A percentile compares a stretch with the other conserved stretches of the same genome.
phyloP scores from a whole-genome alignment of 2,329 filamentous ascomycete genomes.

The Ophiostoma tasmaniense region DNA sequence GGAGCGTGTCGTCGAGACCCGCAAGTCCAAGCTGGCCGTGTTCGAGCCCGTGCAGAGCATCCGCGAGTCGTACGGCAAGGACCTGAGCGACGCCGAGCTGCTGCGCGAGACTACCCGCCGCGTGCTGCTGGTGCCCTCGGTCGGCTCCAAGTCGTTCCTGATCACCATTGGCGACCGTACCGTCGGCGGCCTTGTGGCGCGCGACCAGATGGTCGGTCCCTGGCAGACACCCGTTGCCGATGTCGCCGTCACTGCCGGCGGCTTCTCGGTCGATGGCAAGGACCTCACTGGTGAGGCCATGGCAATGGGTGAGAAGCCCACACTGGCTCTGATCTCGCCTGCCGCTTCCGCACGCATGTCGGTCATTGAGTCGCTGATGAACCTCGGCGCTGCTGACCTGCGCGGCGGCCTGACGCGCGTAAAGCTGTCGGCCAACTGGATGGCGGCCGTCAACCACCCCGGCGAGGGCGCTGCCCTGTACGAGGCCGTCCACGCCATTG shows the following conservation, averaged over 20 bases:
- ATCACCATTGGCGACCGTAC: conserved; percentile 94
- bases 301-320: conserved; percentile 91
- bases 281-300: conserved; percentile 86
- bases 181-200: conserved; percentile 77
- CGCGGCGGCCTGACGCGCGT: conserved; percentile 62
- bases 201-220: conserved; percentile 92
- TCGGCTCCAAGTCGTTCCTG: conserved; percentile 94
- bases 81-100: conserved; percentile 44
- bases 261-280: conserved; percentile 57
- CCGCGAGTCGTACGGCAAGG: conserved; percentile 51
- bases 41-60: conserved; percentile 65
- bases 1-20: conserved; percentile 62
- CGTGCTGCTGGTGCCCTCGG: conserved; percentile 76
- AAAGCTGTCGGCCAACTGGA: conserved; percentile 94
- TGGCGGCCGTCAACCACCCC: conserved; percentile 89
- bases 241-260: conserved; percentile 83
- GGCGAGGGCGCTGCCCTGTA: conserved; percentile 90
- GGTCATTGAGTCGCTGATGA: conserved; percentile 87
- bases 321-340: conserved; percentile 78
- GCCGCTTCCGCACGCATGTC: conserved; percentile 93
- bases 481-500: conserved; percentile 86
- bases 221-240: conserved; percentile 95
- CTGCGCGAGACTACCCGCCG: conserved; percentile 62
- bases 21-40: conserved; percentile 55
- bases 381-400: conserved; percentile 69